Percentiles rank a stretch among this genome's conserved stretches.
Evolutionary conservation across 352 stramenopile genomes (phyloP).

Genomic region (Phytophthora vignae): DNA sequence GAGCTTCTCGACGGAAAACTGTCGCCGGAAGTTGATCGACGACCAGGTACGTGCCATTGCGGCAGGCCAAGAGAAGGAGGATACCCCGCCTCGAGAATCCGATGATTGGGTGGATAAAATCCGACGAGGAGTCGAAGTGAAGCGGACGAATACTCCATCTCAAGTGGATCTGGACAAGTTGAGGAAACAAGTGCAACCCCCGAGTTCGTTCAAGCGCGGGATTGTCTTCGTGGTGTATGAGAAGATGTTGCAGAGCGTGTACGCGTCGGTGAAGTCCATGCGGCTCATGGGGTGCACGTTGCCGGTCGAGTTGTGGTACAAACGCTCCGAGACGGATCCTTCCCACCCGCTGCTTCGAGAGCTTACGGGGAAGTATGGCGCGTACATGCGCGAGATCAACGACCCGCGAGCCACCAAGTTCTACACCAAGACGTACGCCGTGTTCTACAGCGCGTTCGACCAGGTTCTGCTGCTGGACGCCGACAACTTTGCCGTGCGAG

Average conservation of each 20-base stretch:
- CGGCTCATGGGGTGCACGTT: conserved; percentile 51
- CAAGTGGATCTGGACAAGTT: conserved; percentile 11
- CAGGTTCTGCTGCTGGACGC: conserved; percentile 77
- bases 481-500: conserved; percentile 75
- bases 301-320: conserved; percentile 81
- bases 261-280: conserved; percentile 54
- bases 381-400: conserved; percentile 72
- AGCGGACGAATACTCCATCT: not conserved
- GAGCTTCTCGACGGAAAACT: conserved; percentile 42
- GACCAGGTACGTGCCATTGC: conserved; percentile 36
- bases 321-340: conserved; percentile 50
- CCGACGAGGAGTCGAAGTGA: conserved; percentile 20
- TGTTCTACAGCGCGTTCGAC: conserved; percentile 83
- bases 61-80: conserved; percentile 8
- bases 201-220: conserved; percentile 37
- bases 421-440: conserved; percentile 78
- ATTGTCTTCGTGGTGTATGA: conserved; percentile 68
- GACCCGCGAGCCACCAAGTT: conserved; percentile 58
- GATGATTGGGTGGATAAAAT: conserved; percentile 28
- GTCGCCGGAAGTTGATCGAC: conserved; percentile 35
- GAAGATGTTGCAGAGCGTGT: conserved; percentile 60
- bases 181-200: conserved; percentile 10
- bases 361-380: conserved; percentile 46
- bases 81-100: not conserved
- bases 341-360: conserved; percentile 53